phyloP scores from a whole-genome alignment of 2,329 filamentous ascomycete species.

The Penicillium hordei region DNA sequence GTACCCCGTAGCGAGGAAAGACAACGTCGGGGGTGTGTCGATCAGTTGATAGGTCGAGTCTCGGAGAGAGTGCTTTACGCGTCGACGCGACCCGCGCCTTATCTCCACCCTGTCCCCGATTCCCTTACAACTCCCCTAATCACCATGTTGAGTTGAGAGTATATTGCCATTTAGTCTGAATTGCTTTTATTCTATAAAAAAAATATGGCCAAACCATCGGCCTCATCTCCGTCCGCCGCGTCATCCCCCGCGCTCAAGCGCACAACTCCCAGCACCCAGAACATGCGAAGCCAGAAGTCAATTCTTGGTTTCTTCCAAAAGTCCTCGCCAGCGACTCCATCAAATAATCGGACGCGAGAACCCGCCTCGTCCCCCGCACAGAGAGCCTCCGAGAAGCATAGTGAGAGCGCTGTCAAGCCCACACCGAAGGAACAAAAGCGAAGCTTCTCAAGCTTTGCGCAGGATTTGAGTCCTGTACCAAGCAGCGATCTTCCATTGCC shows the following conservation, averaged over 20 bases:
- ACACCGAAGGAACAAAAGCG: slow-evolving; percentile 50
- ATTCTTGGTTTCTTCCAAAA: slow-evolving; percentile 79
- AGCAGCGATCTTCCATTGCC: slow-evolving; percentile 75
- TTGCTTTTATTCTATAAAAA: not conserved
- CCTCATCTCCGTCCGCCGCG: slow-evolving; percentile 39
- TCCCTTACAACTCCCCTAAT: slow-evolving; percentile 2
- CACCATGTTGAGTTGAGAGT: slow-evolving; percentile 1
- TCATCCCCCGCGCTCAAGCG: slow-evolving; percentile 39
- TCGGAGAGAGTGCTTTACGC: slow-evolving; percentile 37
- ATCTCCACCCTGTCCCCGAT: slow-evolving; percentile 16
- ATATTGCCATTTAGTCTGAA: not conserved
- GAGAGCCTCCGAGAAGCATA: slow-evolving; percentile 33
- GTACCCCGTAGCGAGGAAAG: not conserved
- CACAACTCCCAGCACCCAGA: slow-evolving; percentile 43
- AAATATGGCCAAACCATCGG: slow-evolving; percentile 40
- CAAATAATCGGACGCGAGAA: slow-evolving; percentile 30
- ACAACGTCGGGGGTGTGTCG: slow-evolving; percentile 1
- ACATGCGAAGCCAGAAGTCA: slow-evolving; percentile 64
- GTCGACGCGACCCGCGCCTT: slow-evolving; percentile 37
- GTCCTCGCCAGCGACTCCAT: slow-evolving; percentile 49
- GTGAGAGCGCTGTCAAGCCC: slow-evolving; percentile 30
- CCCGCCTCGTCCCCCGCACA: slow-evolving; percentile 41
- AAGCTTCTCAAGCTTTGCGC: slow-evolving; percentile 41
- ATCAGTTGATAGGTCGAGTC: slow-evolving; percentile 12
- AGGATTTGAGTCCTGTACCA: slow-evolving; percentile 68